phyloP scores from a whole-genome alignment of 352 stramenopile genomes.

The Phytophthora fragariaefolia region DNA sequence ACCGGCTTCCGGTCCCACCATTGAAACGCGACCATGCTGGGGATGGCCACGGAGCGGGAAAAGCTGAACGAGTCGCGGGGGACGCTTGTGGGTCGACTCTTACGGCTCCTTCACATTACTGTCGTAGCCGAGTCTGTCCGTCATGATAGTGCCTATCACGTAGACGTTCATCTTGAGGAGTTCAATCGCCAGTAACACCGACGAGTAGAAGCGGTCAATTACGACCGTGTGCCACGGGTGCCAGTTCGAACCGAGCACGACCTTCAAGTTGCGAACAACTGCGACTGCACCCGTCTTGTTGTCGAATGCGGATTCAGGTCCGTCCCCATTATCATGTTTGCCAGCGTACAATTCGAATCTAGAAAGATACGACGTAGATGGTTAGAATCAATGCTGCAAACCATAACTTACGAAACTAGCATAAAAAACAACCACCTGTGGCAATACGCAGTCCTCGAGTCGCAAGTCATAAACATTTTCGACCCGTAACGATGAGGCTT shows the following conservation, averaged over 20 bases:
- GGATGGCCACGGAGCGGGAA: constrained; percentile 7
- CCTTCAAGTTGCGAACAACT: constrained; percentile 16
- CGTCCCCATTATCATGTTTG: background rate
- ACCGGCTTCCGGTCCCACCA: constrained; percentile 41
- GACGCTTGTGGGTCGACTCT: background rate
- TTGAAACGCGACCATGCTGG: constrained; percentile 15
- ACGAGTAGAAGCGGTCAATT: too few relatives aligned
- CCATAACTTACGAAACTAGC: constrained; percentile 18
- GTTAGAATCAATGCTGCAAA: background rate
- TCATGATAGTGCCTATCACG: constrained; percentile 9
- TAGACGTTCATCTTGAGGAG: constrained; percentile 5
- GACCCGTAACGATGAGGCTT: constrained; percentile 21
- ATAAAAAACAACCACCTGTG: constrained; percentile 8
- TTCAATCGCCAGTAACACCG: constrained; percentile 3
- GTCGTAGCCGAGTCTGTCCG: constrained; percentile 1
- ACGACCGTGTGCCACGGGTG: constrained; percentile 4
- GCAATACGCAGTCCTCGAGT: constrained; percentile 20
- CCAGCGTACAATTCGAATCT: constrained; percentile 28
- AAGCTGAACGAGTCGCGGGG: constrained; percentile 6
- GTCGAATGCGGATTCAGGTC: constrained; percentile 1
- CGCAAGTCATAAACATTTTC: constrained; percentile 47
- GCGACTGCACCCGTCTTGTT: constrained; percentile 18
- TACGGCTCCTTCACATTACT: background rate
- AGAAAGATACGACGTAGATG: background rate
- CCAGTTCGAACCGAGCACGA: background rate